phyloP scores from a whole-genome alignment of 305 asterid genomes.

The Salvia sclarea region DNA sequence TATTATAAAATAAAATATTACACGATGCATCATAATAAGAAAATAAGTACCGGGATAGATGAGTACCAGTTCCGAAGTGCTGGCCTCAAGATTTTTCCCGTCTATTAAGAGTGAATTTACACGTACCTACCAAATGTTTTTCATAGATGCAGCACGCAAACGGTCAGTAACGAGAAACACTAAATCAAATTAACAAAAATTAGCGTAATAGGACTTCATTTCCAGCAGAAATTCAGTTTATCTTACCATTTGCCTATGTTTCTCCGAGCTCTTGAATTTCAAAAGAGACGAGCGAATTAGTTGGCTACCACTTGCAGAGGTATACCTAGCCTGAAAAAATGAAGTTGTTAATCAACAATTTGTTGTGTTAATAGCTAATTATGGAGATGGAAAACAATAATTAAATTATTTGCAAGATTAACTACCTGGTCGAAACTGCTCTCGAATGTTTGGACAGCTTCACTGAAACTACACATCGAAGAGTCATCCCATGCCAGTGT shows the following conservation, averaged over 20 bases:
- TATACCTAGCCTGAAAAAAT: constrained; percentile 43
- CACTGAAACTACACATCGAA: constrained; percentile 53
- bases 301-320: constrained; percentile 41
- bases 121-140: constrained; percentile 52
- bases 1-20: constrained; percentile 16
- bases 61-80: constrained; percentile 64
- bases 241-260: constrained; percentile 49
- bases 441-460: constrained; percentile 59
- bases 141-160: constrained; percentile 26
- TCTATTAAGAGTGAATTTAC: constrained; percentile 55
- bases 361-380: too few species aligned
- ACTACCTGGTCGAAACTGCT: constrained; percentile 73
- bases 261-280: constrained; percentile 43
- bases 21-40: constrained; percentile 18
- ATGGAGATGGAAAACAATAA: too few species aligned
- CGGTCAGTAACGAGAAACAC: constrained; percentile 6
- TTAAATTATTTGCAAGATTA: too few species aligned
- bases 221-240: constrained; percentile 20
- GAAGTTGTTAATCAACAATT: too few species aligned
- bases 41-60: constrained; percentile 50
- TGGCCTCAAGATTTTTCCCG: constrained; percentile 46
- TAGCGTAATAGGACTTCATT: constrained; percentile 17
- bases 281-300: constrained; percentile 41
- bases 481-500: constrained; percentile 84
- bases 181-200: constrained; percentile 18